Base-by-base conservation (phyloP, 2,329 filamentous ascomycete species). In the Monosporascus sp. region DNA sequence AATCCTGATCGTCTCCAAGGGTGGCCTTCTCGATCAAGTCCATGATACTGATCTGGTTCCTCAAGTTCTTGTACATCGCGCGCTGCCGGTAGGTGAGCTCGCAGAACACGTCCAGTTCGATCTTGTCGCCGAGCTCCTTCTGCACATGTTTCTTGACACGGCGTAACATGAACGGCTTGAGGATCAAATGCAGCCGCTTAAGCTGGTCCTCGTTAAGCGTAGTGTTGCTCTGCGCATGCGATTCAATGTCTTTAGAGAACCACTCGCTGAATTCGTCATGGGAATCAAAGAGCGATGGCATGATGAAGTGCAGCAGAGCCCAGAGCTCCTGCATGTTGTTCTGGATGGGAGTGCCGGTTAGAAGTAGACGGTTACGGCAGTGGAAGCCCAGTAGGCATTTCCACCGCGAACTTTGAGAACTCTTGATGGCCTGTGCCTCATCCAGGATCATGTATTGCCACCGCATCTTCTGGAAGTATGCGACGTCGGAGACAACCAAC, bases 381-480 rank as follows among this genome's bases (percentile, higher is more conserved):
- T 95, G 89, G 79, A 97, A 97, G 49, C 88, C 88, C 47, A 99
- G 79, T 59, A 99, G 73, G 60, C 88, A 92, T 81, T 97, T 99
- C 94, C 94, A 99, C 67, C 94, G 85, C 17, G 92, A 96, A 76
- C 91, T 97, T 65, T 89, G 85, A 1, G 94, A 97, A 57, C 92
- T 97, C 78, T 99, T 99, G 84, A 99, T 97, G 60, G 94, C 94
- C 69, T 99, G 94, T 2, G 94, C 94, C 72, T 99, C 94, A 64
- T 99, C 94, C 41, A 99, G 82, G 70, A 99, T 97, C 94, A 99
- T 99, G 77, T 99, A 97, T 74, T 97, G 94, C 94, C 94, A 99
- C 64, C 89, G 89, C 80, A 99, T 94, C 78, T 97, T 97, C 73
- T 97, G 93, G 76, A 99, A 97, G 72, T 99, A 99, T 55, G 91